Evolutionary conservation across 192 early-diverging fungal species (phyloP).

Genomic region (Pilaira anomala): DNA sequence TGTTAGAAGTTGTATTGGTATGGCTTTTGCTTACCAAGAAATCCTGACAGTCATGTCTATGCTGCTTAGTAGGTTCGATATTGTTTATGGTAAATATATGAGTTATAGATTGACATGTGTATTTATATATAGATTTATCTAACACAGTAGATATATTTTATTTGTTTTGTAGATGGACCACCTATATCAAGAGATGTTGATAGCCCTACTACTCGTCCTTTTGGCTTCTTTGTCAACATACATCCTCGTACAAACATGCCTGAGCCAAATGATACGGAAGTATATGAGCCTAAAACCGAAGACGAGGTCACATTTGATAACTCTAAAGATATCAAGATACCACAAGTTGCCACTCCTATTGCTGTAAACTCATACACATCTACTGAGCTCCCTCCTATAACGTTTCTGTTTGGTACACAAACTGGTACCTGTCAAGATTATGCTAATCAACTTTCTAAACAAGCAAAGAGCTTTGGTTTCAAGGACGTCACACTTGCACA

Average conservation of each 20-base stretch:
- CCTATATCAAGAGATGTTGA: slow-evolving; percentile 30
- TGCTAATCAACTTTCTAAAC: slow-evolving; percentile 37
- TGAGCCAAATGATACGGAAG: neutral
- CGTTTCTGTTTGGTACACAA: slow-evolving; percentile 53
- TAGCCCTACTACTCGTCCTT: slow-evolving; percentile 34
- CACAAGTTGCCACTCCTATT: neutral
- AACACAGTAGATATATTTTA: too few species aligned
- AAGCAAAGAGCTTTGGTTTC: slow-evolving; percentile 43
- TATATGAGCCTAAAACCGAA: neutral
- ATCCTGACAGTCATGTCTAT: slow-evolving; percentile 50
- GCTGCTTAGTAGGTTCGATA: slow-evolving; percentile 43
- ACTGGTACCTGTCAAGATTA: slow-evolving; percentile 53
- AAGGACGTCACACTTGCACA: slow-evolving; percentile 19
- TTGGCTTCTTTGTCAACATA: slow-evolving; percentile 31
- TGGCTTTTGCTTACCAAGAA: slow-evolving; percentile 52
- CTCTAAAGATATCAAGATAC: neutral
- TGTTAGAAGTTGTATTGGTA: slow-evolving; percentile 54
- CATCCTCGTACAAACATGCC: slow-evolving; percentile 27
- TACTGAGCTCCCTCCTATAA: slow-evolving; percentile 36
- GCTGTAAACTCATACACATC: neutral
- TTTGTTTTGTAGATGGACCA: slow-evolving; percentile 14
- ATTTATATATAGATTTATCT: too few species aligned
- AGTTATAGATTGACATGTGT: too few species aligned
- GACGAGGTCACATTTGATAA: neutral
- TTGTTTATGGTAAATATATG: slow-evolving; percentile 28